Conservation (phyloP, 257 asterid genomes). For the Solanum dulcamara region DNA sequence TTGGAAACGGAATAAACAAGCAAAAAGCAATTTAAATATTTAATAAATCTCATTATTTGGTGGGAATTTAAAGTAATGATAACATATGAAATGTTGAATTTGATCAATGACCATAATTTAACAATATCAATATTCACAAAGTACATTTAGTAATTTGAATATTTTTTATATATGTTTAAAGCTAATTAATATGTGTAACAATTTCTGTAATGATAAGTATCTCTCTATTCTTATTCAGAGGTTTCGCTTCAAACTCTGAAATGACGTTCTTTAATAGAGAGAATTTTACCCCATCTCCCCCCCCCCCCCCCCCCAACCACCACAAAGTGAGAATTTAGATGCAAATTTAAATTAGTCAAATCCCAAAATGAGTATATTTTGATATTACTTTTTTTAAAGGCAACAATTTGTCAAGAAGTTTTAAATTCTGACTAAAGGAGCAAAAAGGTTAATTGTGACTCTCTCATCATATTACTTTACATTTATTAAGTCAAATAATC, state of each 20-base stretch:
- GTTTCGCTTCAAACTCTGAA: neutral
- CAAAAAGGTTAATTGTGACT: neutral
- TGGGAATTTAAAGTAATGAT: neutral
- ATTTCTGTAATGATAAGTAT: neutral
- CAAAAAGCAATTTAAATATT: neutral
- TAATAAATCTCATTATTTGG: neutral
- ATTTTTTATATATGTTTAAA: neutral
- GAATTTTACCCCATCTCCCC: neutral
- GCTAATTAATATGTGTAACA: neutral
- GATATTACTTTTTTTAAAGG: neutral
- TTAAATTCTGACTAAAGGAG: neutral
- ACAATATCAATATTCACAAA: neutral
- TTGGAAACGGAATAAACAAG: neutral
- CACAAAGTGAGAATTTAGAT: neutral
- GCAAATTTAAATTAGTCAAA: neutral
- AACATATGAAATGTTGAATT: neutral
- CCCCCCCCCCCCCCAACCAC: too few relatives aligned
- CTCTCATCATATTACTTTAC: neutral
- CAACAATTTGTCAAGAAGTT: neutral
- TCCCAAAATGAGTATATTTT: neutral
- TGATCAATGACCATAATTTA: neutral
- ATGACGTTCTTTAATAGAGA: neutral
- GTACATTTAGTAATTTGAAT: neutral
- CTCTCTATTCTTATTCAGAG: neutral
- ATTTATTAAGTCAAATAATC: neutral